phyloP scores from a whole-genome alignment of 768 basidiomycete species.

The Coprinopsis strossmayeri region DNA sequence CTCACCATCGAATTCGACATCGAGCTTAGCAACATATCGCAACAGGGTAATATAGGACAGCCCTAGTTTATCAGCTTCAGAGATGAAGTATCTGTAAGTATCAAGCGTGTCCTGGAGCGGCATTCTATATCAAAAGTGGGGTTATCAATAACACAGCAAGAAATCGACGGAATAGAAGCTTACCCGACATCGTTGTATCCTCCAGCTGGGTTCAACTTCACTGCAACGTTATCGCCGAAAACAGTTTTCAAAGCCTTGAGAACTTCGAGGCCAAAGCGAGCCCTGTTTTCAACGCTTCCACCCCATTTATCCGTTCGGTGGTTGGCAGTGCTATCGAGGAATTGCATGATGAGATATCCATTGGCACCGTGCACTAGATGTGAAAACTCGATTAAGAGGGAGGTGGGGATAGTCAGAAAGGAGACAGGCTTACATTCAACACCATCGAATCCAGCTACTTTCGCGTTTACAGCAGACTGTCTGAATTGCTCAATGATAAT shows the following conservation, averaged over 20 bases:
- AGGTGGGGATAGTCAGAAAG: neutral
- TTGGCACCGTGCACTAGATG: constrained; percentile 34
- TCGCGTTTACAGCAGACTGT: constrained; percentile 1
- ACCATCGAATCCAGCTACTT: constrained; percentile 24
- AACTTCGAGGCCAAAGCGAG: no score
- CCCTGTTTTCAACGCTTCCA: no score
- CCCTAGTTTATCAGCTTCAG: constrained; percentile 27
- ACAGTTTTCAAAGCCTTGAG: no score
- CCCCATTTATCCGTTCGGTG: constrained; percentile 41
- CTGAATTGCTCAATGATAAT: constrained; percentile 31
- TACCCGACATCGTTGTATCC: constrained; percentile 17
- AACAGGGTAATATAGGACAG: constrained; percentile 12
- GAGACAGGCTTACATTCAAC: constrained; percentile 37
- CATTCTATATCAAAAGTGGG: constrained; percentile 21
- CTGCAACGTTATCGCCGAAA: constrained; percentile 14
- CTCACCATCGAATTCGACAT: constrained; percentile 5
- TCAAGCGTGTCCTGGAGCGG: constrained; percentile 32
- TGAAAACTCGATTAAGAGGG: neutral
- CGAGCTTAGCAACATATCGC: constrained; percentile 2
- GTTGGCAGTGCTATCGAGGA: constrained; percentile 37
- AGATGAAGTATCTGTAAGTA: constrained; percentile 29
- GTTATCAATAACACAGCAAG: neutral
- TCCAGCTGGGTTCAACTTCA: constrained; percentile 15
- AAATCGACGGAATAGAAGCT: neutral
- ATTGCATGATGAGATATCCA: constrained; percentile 42